phyloP scores from a whole-genome alignment of 768 basidiomycete species.

The Coprinopsis marcescibilis region DNA sequence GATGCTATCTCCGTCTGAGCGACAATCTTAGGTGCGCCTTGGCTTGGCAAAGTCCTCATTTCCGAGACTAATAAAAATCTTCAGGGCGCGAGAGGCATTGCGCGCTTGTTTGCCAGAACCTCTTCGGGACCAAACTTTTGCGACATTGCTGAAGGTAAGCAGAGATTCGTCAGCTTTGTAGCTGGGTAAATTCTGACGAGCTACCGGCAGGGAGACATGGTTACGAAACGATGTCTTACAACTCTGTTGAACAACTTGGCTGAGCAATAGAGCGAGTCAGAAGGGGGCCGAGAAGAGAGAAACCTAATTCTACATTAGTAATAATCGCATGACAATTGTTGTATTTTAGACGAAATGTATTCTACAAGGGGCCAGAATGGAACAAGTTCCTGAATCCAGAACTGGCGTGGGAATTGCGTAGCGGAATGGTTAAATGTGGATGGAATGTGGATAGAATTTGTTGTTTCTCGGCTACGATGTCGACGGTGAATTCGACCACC shows the following conservation, averaged over 20 bases:
- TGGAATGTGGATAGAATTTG: conserved; percentile 4
- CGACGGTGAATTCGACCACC: conserved; percentile 32
- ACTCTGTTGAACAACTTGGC: conserved; percentile 86
- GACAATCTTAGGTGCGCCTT: conserved; percentile 82
- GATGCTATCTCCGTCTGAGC: conserved; percentile 92
- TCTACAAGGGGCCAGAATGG: background rate
- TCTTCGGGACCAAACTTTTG: conserved; percentile 89
- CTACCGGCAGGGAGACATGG: conserved; percentile 85
- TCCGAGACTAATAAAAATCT: conserved; percentile 11
- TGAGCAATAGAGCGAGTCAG: conserved; percentile 49
- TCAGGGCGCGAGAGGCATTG: conserved; percentile 90
- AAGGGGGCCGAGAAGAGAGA: no score
- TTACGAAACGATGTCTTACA: conserved; percentile 91
- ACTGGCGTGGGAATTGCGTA: no score
- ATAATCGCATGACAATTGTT: background rate
- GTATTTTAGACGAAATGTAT: conserved; percentile 6
- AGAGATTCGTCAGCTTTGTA: background rate
- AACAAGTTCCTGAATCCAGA: no score
- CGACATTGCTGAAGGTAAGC: conserved; percentile 78
- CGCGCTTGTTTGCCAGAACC: conserved; percentile 95
- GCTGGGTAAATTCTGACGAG: conserved; percentile 15
- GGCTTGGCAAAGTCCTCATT: background rate
- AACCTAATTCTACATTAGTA: background rate
- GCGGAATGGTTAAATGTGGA: background rate
- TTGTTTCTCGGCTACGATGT: conserved; percentile 8